phyloP scores from a whole-genome alignment of 78 protist genomes.

The Creolimax fragrantissima region DNA sequence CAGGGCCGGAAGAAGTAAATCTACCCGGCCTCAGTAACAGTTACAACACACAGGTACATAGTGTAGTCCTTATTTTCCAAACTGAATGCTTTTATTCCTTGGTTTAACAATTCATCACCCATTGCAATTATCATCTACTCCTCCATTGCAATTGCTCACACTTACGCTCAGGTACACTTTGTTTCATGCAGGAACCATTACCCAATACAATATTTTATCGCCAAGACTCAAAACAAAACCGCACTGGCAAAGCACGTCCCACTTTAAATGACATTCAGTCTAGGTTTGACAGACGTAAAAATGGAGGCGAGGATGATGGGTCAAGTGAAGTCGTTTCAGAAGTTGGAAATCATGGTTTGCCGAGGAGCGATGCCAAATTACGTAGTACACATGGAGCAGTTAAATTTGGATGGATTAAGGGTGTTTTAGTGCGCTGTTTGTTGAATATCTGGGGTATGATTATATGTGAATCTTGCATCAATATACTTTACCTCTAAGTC shows the following conservation, averaged over 20 bases:
- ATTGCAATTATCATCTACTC: too few species aligned
- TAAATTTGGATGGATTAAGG: constrained; percentile 14
- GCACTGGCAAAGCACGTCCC: not conserved
- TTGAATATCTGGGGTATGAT: constrained; percentile 15
- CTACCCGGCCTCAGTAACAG: not conserved
- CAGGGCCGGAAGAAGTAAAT: not conserved
- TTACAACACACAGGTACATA: not conserved
- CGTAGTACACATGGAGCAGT: not conserved
- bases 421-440: constrained; percentile 11
- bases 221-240: not conserved
- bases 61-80: not conserved
- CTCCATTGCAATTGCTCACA: too few species aligned
- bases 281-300: too few species aligned
- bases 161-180: not conserved
- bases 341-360: not conserved
- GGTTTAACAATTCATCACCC: not conserved
- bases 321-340: not conserved
- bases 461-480: not conserved
- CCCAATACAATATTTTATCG: not conserved
- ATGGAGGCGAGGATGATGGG: not conserved
- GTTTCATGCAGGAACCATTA: not conserved
- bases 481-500: not conserved
- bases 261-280: not conserved
- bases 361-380: not conserved
- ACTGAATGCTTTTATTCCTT: not conserved